Evolutionary conservation across 345 rosid genomes (phyloP).

Genomic region (Lumnitzera racemosa): DNA sequence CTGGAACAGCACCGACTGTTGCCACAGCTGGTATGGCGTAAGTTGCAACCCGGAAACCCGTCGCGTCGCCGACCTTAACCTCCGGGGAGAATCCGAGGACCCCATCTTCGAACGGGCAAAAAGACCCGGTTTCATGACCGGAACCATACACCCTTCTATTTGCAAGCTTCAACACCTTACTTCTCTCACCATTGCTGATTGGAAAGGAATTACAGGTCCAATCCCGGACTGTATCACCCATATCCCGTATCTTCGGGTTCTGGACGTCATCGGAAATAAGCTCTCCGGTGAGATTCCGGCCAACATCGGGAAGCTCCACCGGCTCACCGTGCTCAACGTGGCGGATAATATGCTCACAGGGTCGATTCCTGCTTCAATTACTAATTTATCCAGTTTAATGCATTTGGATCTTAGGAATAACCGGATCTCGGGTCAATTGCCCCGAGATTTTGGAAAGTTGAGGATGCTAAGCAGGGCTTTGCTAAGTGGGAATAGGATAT

Average conservation of each 20-base stretch:
- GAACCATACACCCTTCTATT: slow-evolving; percentile 49
- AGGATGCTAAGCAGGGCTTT: slow-evolving; percentile 72
- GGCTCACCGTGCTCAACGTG: slow-evolving; percentile 64
- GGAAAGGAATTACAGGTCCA: slow-evolving; percentile 84
- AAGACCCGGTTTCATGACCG: slow-evolving; percentile 77
- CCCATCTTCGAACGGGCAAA: slow-evolving; percentile 59
- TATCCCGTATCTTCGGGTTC: slow-evolving; percentile 57
- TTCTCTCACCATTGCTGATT: slow-evolving; percentile 64
- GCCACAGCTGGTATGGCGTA: slow-evolving; percentile 38
- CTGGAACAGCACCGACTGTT: slow-evolving; percentile 36
- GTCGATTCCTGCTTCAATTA: slow-evolving; percentile 49
- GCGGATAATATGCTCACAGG: slow-evolving; percentile 75
- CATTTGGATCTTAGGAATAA: slow-evolving; percentile 77
- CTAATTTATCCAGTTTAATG: slow-evolving; percentile 63
- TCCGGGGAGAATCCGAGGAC: slow-evolving; percentile 84
- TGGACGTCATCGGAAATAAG: slow-evolving; percentile 71
- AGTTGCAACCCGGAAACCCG: slow-evolving; percentile 30
- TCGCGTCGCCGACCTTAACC: slow-evolving; percentile 31
- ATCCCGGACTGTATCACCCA: slow-evolving; percentile 60
- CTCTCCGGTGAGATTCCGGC: slow-evolving; percentile 54
- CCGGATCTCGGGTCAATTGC: slow-evolving; percentile 47
- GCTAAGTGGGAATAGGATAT: slow-evolving; percentile 49
- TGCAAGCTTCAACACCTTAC: slow-evolving; percentile 63
- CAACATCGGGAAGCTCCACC: slow-evolving; percentile 47
- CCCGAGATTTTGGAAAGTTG: slow-evolving; percentile 46